Evolutionary conservation across 1,139 yeast species (phyloP), one percentile per base, ranked within the genome.

Genomic region (Saccharomyces pastorianus): DNA sequence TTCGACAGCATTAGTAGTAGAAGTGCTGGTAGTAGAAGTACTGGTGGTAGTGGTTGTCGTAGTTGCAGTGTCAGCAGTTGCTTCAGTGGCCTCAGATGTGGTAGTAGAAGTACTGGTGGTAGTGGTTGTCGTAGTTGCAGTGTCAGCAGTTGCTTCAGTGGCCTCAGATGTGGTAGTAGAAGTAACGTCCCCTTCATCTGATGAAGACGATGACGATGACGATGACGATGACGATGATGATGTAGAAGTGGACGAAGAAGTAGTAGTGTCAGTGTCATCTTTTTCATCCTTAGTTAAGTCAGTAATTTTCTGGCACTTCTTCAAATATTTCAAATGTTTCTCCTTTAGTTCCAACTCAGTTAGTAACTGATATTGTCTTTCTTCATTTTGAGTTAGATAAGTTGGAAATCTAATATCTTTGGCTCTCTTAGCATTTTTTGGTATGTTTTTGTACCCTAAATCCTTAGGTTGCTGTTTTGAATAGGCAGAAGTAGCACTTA

Each of bases 321-420:
- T 53, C 55, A 64, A 52, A 47, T 59, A 55, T 41, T 55, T 46
- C 58, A 66, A 47, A 47, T 61, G 55, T 9, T 56, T 52, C 56
- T 66, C 69, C 55, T 62, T 63, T 44, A 51, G 52, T 48, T 59
- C 61, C 57, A 66, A 51, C 53, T 62, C 62, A 34, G 55, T 55
- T 52, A 66, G 52, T 28, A 53, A 38, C 49, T 52, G 50, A 27
- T 54, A 50, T 55, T 66, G 70, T 50, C 63, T 60, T 32, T 50
- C 52, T 57, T 66, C 69, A 46, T 59, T 64, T 44, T 64, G 60
- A 42, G 59, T 56, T 50, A 66, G 50, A 51, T 62, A 59, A 17
- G 58, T 44, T 4, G 69, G 69, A 52, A 65, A 65, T 28, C 55
- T 56, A 27, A 66, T 63, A 49, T 66, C 69, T 55, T 61, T 64